These are phyloP conservation scores for Ceratocystis cacaofunesta DNA, from an alignment of 2,329 filamentous ascomycete genomes.

Conservation along the genomic window DNA sequence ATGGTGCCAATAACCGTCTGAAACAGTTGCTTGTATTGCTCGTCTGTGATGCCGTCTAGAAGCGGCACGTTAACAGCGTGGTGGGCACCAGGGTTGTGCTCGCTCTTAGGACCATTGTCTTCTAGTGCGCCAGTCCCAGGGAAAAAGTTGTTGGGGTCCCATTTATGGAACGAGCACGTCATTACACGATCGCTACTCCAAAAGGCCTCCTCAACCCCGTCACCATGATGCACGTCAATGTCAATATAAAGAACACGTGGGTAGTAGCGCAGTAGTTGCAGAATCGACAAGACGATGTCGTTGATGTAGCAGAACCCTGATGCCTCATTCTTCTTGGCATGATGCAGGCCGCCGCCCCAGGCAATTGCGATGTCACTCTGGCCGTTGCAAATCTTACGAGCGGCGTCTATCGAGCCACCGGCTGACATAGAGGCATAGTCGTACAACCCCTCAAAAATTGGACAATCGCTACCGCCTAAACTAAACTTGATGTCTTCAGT, in stretches of 20 bases:
- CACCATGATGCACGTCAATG: conserved; percentile 83
- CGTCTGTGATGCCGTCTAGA: conserved; percentile 79
- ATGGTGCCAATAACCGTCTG: conserved; percentile 63
- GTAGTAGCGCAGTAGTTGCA: conserved; percentile 69
- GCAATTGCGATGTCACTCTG: conserved; percentile 94
- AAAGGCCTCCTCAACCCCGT: conserved; percentile 83
- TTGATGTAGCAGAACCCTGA: conserved; percentile 98
- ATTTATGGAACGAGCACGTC: conserved; percentile 94
- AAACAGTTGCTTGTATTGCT: conserved; percentile 77
- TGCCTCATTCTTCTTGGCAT: conserved; percentile 87
- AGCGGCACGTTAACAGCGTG: conserved; percentile 84
- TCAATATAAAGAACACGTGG: conserved; percentile 87
- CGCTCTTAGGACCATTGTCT: conserved; percentile 68
- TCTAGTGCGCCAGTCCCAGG: conserved; percentile 79
- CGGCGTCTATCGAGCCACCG: conserved; percentile 79
- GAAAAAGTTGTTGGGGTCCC: conserved; percentile 71
- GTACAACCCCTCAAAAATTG: conserved; percentile 89
- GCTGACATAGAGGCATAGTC: conserved; percentile 91
- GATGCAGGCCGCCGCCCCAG: conserved; percentile 92
- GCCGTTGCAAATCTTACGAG: conserved; percentile 69
- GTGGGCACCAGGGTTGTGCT: conserved; percentile 74
- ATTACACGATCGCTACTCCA: conserved; percentile 80
- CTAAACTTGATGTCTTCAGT: conserved; percentile 62
- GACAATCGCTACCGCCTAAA: conserved; percentile 81
- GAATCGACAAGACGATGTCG: conserved; percentile 86